phyloP scores from a whole-genome alignment of 2,329 filamentous ascomycete species.

The Arthrobotrys entomopaga region DNA sequence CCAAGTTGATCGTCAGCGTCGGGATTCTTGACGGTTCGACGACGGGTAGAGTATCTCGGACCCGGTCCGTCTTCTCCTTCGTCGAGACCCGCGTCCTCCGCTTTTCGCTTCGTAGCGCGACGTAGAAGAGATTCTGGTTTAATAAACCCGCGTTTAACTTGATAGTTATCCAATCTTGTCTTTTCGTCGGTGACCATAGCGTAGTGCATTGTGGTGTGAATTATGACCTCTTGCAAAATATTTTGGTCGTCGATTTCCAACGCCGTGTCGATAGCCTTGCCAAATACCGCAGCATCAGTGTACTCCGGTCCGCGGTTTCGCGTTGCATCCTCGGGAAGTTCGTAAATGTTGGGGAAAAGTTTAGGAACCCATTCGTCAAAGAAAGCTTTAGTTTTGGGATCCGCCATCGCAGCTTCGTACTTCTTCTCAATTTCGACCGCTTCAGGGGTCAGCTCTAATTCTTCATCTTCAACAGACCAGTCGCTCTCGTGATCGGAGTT shows the following conservation, averaged over 20 bases:
- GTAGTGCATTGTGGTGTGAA: slow-evolving; percentile 31
- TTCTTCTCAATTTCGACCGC: slow-evolving; percentile 21
- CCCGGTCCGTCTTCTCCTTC: slow-evolving; percentile 40
- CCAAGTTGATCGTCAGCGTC: slow-evolving; percentile 46
- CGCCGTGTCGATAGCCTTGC: slow-evolving; percentile 34
- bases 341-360: slow-evolving; percentile 42
- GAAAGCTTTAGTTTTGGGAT: slow-evolving; percentile 33
- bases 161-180: slow-evolving; percentile 31
- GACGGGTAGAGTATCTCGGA: slow-evolving; percentile 40
- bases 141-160: slow-evolving; percentile 48
- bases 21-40: slow-evolving; percentile 41
- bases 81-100: slow-evolving; percentile 39
- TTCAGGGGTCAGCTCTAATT: slow-evolving; percentile 13
- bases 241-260: slow-evolving; percentile 47
- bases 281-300: slow-evolving; percentile 21
- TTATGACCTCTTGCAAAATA: slow-evolving; percentile 32
- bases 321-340: slow-evolving; percentile 31
- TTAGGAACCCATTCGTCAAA: slow-evolving; percentile 36
- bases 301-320: slow-evolving; percentile 41
- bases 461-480: slow-evolving; percentile 40
- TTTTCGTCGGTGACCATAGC: slow-evolving; percentile 48
- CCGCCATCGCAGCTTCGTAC: slow-evolving; percentile 24
- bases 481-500: slow-evolving; percentile 49
- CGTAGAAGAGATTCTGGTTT: slow-evolving; percentile 36
- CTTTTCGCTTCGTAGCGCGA: slow-evolving; percentile 34